phyloP scores from a whole-genome alignment of 176 grass and related monocot genomes.

The Miscanthus lutarioriparius region DNA sequence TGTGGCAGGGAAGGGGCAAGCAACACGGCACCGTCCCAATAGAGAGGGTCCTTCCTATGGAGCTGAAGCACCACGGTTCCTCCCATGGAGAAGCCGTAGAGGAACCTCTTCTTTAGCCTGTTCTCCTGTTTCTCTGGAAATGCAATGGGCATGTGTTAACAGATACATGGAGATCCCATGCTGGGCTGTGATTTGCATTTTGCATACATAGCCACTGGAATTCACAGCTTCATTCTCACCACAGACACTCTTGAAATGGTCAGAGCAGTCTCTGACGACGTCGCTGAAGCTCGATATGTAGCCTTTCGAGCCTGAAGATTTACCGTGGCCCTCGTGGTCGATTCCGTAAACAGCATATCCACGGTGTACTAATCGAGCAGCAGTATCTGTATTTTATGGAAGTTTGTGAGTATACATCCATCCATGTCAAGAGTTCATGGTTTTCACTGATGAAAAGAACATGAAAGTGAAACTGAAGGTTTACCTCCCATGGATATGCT shows the following conservation, averaged over 20 bases:
- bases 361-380: background rate
- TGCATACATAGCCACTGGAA: too few relatives aligned
- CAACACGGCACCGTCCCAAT: constrained; percentile 60
- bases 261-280: constrained; percentile 56
- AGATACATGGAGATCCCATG: background rate
- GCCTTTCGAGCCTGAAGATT: constrained; percentile 56
- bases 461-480: background rate
- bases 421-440: background rate
- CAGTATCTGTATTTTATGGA: too few relatives aligned
- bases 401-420: too few relatives aligned
- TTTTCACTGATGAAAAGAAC: background rate
- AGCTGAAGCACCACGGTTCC: constrained; percentile 46
- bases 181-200: background rate
- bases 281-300: constrained; percentile 58
- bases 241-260: constrained; percentile 61
- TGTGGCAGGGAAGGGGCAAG: constrained; percentile 49
- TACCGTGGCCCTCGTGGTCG: constrained; percentile 67
- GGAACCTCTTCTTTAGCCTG: constrained; percentile 57
- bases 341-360: constrained; percentile 58
- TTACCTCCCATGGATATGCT: constrained; percentile 61
- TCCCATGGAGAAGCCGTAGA: constrained; percentile 67
- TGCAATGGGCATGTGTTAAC: background rate
- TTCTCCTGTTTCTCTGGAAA: constrained; percentile 54
- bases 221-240: constrained; percentile 33
- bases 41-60: constrained; percentile 48